Base-by-base conservation (phyloP, 768 basidiomycete genomes). In the Boletus insuetus region DNA sequence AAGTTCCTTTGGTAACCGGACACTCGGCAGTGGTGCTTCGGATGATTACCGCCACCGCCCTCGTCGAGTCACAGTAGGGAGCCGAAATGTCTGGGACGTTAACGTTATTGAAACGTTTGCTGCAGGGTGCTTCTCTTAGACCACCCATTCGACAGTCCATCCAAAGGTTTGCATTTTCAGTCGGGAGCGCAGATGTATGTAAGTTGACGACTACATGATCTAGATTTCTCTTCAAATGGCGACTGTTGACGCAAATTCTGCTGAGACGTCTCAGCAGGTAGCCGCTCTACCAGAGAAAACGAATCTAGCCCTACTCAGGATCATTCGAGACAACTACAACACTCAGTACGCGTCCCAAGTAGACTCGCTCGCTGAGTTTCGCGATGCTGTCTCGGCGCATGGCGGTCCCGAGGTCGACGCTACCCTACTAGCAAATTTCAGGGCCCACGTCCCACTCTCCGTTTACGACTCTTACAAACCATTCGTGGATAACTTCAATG, bases 381-480 rank as follows among this genome's bases (percentile, higher is more conserved):
- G 57, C 13, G 51, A 54, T 6, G 53, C 55, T 6, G 32, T 64
- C 29, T n/a, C 37, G 12, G 4, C 29, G 5, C 41, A 54, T 22
- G 42, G 45, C 13, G 44, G 39, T 6, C 26, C 29, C 32, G 52
- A 47, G 4, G 46, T 37, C 32, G 58, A 64, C n/a, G 17, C 17
- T 17, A 38, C 32, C 20, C 10, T 64, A 19, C 24, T 64, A 5
- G 22, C 49, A 6, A 45, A 44, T 39, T 64, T 62, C 35, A 38
- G 46, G 5, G 38, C 40, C 19, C 26, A 54, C 38, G 50, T 56
- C n/a, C 54, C 58, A 4, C 48, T 59, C 1, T 50, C 55, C 14
- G 11, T 42, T 10, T 65, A 65, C 20, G 64, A 56, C 6, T 37
- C 46, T 9, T 65, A 65, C 29, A 46, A 51, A 29, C 61, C 61